Conservation (phyloP, 768 basidiomycete species). For the Suillus clintonianus region DNA sequence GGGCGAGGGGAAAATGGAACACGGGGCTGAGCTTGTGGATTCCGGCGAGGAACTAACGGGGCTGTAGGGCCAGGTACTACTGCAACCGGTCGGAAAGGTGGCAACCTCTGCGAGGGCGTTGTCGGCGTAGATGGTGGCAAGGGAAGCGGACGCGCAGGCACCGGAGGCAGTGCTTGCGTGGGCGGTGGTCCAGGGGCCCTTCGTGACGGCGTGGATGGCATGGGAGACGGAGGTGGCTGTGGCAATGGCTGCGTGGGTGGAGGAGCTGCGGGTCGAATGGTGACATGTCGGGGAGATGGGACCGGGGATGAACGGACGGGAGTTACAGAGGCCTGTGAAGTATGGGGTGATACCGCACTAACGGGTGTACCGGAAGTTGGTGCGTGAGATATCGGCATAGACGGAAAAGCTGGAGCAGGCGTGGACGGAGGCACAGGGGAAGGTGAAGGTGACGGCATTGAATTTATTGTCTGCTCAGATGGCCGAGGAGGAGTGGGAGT, state of each 20-base stretch:
- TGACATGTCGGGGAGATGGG: conserved; percentile 26
- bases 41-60: conserved; percentile 7
- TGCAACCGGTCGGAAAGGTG: background rate
- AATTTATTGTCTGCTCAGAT: conserved; percentile 6
- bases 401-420: background rate
- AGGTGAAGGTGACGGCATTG: conserved; percentile 14
- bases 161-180: conserved; percentile 3
- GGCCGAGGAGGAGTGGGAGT: conserved; percentile 9
- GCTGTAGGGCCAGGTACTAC: conserved; percentile 15
- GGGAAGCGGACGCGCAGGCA: background rate
- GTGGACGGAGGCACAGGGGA: conserved; percentile 8
- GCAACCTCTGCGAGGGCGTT: background rate
- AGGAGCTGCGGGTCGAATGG: conserved; percentile 31
- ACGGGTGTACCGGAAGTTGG: conserved; percentile 22
- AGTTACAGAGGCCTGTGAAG: background rate
- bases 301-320: conserved; percentile 10
- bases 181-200: background rate
- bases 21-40: conserved; percentile 17
- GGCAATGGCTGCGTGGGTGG: conserved; percentile 33
- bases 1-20: conserved; percentile 19
- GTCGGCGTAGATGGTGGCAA: conserved; percentile 3
- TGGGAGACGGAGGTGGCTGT: conserved; percentile 23
- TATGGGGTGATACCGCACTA: conserved; percentile 11
- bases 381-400: conserved; percentile 11
- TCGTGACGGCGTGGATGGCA: conserved; percentile 4